Evolutionary conservation across 306 rosid genomes (phyloP), one percentile per base, ranked within the genome.

Genomic region (Corylus avellana): DNA sequence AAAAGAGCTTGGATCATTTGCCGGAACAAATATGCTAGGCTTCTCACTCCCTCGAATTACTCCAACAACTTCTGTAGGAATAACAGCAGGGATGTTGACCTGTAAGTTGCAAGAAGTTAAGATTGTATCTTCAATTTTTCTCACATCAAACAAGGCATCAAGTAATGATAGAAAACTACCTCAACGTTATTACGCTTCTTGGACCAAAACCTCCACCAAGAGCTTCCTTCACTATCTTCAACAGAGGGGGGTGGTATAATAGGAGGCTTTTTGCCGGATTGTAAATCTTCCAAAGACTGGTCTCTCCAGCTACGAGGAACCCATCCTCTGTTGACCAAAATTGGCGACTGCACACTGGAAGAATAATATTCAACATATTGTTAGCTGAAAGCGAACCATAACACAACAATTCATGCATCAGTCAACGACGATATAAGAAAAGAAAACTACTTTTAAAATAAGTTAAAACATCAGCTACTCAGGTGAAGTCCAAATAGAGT

Each of bases 301-400:
- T 93, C 98, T 87, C 76, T 91, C 99, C 99, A 93, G 89, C 86
- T 88, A 20, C 96, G 91, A 5, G 98, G 98, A 76, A 91, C 98
- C 98, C 98, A 95, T 81, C 98, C 98, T 90, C 97, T 85, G 72
- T 92, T 95, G 78, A 95, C 96, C 80, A 95, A 70, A 81, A 95
- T 70, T 12, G 98, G 97, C 37, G 79, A 86, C 78, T 77, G 79
- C 32, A 88, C 84, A 44, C 98, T 95, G 87, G 85, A 82, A 74
- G 73, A 86, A 74, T 29, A 77, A 80, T 57, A 73, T 54, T 68
- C 63, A 16, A 81, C 27, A 51, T 11, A 66, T 74, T 74, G 72
- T 87, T 55, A 81, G 74, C 81, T 32, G 53, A 86, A 74, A 67
- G 29, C 46, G 1, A 56, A 74, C 47, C 51, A 27, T 11, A 8